Evolutionary conservation across 768 basidiomycete genomes (phyloP).

Genomic region (Lepiota brunneoincarnata): DNA sequence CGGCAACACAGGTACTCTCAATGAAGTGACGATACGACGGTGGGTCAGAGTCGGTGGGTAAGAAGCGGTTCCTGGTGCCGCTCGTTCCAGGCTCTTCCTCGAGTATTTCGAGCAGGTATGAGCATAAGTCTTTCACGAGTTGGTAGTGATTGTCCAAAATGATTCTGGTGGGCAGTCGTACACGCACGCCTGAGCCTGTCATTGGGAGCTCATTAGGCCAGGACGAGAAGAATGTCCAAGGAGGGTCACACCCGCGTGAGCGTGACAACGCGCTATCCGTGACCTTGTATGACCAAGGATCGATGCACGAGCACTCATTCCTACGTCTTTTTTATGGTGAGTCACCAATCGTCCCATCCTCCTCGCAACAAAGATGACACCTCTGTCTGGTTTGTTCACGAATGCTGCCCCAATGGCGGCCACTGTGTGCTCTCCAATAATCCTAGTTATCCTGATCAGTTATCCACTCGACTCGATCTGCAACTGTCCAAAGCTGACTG

Average conservation of each 20-base stretch:
- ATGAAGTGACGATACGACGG: conserved; percentile 28
- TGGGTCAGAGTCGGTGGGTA: conserved; percentile 22
- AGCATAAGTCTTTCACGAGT: conserved; percentile 33
- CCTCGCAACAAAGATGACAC: background rate
- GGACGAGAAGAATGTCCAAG: background rate
- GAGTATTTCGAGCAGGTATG: conserved; percentile 39
- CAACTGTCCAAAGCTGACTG: background rate
- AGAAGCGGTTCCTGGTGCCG: conserved; percentile 7
- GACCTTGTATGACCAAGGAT: too few relatives aligned
- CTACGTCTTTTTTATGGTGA: background rate
- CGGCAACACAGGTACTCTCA: background rate
- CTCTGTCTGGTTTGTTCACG: conserved; percentile 1
- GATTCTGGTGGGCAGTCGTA: conserved; percentile 20
- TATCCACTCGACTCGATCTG: background rate
- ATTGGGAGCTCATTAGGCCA: background rate
- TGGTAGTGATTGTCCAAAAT: conserved; percentile 45
- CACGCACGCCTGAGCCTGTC: background rate
- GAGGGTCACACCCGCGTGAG: background rate
- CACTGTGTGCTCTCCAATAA: conserved; percentile 9
- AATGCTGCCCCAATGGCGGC: conserved; percentile 1
- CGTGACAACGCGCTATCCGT: background rate
- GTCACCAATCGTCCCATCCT: background rate
- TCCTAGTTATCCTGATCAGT: conserved; percentile 13
- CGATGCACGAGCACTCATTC: background rate
- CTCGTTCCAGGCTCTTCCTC: conserved; percentile 8